Conservation (phyloP, 1,284 basidiomycete genomes). For the Cryptococcus maquisensis region DNA sequence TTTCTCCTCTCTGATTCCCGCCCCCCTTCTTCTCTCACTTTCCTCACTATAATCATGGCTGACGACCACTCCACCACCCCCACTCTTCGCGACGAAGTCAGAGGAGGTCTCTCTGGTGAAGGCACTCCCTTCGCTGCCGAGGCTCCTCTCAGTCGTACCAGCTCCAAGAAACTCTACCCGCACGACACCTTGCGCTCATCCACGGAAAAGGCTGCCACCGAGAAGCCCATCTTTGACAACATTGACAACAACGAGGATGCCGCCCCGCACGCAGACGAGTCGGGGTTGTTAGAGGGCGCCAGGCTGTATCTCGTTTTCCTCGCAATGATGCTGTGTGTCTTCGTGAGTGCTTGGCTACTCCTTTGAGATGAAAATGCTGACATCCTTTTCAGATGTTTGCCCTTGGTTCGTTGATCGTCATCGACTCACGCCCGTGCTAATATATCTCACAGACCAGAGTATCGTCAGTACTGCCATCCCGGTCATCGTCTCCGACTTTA, state of each 20-base stretch:
- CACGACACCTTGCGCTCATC: conserved; percentile 5
- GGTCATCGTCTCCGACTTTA: conserved; percentile 51
- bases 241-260: conserved; percentile 5
- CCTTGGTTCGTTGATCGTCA: conserved; percentile 5
- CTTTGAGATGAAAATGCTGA: background rate
- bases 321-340: conserved; percentile 38
- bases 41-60: too few species aligned
- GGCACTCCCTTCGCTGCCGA: conserved; percentile 10
- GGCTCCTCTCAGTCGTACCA: conserved; percentile 10
- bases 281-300: conserved; percentile 27
- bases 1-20: background rate
- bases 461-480: conserved; percentile 51
- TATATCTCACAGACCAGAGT: conserved; percentile 34
- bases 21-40: background rate
- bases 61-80: background rate
- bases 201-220: conserved; percentile 3
- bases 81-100: conserved; percentile 3
- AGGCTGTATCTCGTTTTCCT: conserved; percentile 35
- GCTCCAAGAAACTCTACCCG: conserved; percentile 3
- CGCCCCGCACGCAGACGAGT: conserved; percentile 1
- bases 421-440: conserved; percentile 9
- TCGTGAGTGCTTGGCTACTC: conserved; percentile 26
- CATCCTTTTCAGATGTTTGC: conserved; percentile 19
- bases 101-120: conserved; percentile 10
- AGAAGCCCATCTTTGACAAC: too few species aligned